Conservation (phyloP, 2,329 filamentous ascomycete genomes). For the Paraphaeosphaeria minitans region DNA sequence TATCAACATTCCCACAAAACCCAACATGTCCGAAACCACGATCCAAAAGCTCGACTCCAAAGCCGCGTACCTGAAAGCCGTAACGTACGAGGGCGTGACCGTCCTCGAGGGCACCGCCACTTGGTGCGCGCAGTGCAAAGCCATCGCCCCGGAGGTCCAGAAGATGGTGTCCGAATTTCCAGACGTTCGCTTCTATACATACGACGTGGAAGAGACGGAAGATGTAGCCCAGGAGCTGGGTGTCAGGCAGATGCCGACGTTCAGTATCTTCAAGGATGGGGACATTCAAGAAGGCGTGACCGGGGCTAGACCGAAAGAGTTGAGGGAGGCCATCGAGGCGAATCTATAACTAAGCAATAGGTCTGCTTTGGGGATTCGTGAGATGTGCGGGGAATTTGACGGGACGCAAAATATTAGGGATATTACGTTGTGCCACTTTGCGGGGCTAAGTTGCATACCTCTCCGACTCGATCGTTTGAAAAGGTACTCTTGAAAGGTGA, state of each 20-base stretch:
- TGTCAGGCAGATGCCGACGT: constrained; percentile 33
- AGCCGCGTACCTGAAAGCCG: constrained; percentile 35
- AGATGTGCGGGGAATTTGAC: too few species aligned
- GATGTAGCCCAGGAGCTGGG: constrained; percentile 40
- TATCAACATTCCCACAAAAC: neutral
- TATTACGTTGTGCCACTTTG: too few species aligned
- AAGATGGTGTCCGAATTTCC: constrained; percentile 33
- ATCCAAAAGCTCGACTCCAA: constrained; percentile 33
- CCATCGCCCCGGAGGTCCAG: constrained; percentile 33
- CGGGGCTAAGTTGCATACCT: too few species aligned
- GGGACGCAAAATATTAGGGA: too few species aligned
- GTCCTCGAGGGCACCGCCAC: constrained; percentile 39
- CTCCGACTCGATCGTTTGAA: too few species aligned
- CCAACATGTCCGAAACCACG: constrained; percentile 10
- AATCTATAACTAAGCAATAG: constrained; percentile 25
- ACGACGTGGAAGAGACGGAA: constrained; percentile 38
- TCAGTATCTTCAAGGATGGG: constrained; percentile 37
- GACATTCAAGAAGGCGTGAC: constrained; percentile 33
- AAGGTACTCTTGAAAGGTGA: too few species aligned
- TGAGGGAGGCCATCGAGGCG: constrained; percentile 30
- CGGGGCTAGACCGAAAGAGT: constrained; percentile 26
- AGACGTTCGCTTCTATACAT: constrained; percentile 34
- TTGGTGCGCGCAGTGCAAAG: constrained; percentile 37
- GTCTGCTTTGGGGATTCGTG: too few species aligned
- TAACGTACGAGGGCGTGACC: constrained; percentile 38